Evolutionary conservation across 441 rosid species (phyloP), one percentile per base, ranked within the genome.

Genomic region (Breynia disticha): DNA sequence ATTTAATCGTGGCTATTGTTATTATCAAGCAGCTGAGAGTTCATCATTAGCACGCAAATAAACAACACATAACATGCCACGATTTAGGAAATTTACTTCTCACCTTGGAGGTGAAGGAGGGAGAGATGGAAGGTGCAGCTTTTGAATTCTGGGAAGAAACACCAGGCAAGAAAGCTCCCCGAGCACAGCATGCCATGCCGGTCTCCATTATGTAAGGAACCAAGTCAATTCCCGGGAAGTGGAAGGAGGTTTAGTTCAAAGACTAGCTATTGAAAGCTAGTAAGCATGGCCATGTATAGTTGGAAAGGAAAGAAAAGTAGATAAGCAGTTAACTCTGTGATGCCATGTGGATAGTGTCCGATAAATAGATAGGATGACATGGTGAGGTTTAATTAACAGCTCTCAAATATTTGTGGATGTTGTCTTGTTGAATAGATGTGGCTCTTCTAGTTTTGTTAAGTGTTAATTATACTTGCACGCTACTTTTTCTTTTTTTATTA

Each of bases 71-170:
- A 8, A 39, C 15, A 39, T 2, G 32, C 32, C 11, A 39, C 11
- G 14, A 39, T 9, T 6, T 8, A 39, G 15, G 43, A 2, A 38
- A 20, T n/a, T 14, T 10, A 28, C 42, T 15, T 37, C 54, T 54
- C 77, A 86, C 98, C 97, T 65, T 84, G 70, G 81, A 70, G 78
- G 62, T 61, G 73, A 74, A 80, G 51, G 85, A 76, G 0, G 84
- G 50, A 52, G 80, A 78, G 48, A 75, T 39, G 52, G 85, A 73
- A 19, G 86, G 46, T 43, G 82, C 74, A 62, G 85, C 73, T 67
- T 83, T 70, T 21, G 86, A 73, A 63, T 77, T 84, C 76, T 78
- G 82, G 68, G 95, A 80, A 62, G 86, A 78, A 69, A 76, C 77
- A 48, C 62, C 55, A 48, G 95, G 94, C 24, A 77, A 74, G 63